Conservation (phyloP, 331 rosid genomes). For the Quercus lobata region DNA sequence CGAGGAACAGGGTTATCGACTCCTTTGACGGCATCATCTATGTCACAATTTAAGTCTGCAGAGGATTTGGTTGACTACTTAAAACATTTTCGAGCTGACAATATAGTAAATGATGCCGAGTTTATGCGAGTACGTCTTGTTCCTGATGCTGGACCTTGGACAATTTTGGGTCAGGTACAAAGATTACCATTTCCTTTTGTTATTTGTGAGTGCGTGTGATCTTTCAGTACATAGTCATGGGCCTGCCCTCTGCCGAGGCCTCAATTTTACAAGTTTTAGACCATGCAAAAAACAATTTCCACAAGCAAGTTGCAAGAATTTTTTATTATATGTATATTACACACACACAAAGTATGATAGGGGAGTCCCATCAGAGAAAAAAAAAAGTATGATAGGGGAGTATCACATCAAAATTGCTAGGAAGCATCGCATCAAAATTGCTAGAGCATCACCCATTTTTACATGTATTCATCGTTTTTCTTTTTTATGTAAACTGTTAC, state of each 20-base stretch:
- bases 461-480: no score
- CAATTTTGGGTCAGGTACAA: conserved; percentile 90
- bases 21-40: conserved; percentile 80
- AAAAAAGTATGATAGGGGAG: not conserved
- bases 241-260: not conserved
- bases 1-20: conserved; percentile 98
- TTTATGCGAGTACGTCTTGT: conserved; percentile 75
- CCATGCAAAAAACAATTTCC: not conserved
- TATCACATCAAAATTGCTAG: no score
- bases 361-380: no score
- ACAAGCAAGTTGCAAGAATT: not conserved
- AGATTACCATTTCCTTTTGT: conserved; percentile 14
- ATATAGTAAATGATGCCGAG: conserved; percentile 87
- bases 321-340: not conserved
- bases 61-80: conserved; percentile 58
- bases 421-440: no score
- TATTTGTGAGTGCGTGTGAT: conserved; percentile 17
- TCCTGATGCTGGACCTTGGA: conserved; percentile 88
- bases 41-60: conserved; percentile 78
- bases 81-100: conserved; percentile 87
- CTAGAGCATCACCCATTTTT: no score
- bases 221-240: not conserved
- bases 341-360: not conserved
- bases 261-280: not conserved
- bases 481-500: no score